Base-by-base conservation (phyloP, 202 grass and related monocot species). In the Cymbopogon flexuosus region DNA sequence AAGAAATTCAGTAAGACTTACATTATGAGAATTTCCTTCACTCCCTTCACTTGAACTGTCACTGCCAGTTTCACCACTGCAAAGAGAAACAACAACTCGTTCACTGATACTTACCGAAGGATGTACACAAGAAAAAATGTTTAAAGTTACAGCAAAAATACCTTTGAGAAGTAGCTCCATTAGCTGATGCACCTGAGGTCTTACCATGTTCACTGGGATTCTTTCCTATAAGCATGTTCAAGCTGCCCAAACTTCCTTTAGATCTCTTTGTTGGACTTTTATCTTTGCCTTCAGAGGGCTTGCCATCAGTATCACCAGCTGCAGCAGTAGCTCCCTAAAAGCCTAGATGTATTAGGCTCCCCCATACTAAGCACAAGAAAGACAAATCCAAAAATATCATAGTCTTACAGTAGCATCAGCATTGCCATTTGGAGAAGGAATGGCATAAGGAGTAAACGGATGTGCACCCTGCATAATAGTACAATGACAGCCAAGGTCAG, bases 211-310 rank as follows among this genome's bases (percentile, higher is more conserved):
- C 91, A 27, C 29, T 76, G 9, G 81, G 80, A 49, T 89, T 92
- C 88, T 90, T 94, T 75, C 91, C 89, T 56, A 84, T 88, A 90
- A 96, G 89, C 88, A 96, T 99, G 61, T 91, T 99, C 84, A 95
- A 86, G 87, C 96, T 99, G 67, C 96, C 92, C 86, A 92, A 94
- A 93, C 89, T 94, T 82, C 87, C 91, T 91, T 92, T 97, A 40
- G 96, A 96, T 81, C 88, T 88, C 78, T 93, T 99, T 43, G 91
- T 80, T 39, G 84, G 82, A 84, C 88, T 91, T 81, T 88, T 93
- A 79, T 93, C 92, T 85, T 93, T 99, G 73, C 87, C 87, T 79
- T 99, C 93, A 30, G 82, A 88, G 52, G 90, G 83, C 58, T 91
- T 98, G 15, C 84, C 79, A 76, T 95, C 88, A 43, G 83, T 85